Conservation (phyloP, 2,329 filamentous ascomycete genomes). For the Chrysoporthe puriensis region DNA sequence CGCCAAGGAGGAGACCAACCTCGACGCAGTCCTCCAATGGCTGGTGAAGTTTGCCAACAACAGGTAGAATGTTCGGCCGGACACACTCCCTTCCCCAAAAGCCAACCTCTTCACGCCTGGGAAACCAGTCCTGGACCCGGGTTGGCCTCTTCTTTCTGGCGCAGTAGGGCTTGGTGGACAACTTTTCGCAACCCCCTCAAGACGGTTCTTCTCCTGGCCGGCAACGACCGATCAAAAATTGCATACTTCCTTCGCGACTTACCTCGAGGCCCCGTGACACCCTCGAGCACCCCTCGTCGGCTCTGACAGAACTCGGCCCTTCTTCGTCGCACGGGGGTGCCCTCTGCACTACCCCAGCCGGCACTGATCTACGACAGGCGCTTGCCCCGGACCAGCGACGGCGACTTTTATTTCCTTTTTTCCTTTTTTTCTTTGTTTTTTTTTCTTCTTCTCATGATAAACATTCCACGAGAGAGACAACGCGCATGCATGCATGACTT, state of each 20-base stretch:
- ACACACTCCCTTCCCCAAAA: slow-evolving; percentile 15
- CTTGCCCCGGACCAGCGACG: slow-evolving; percentile 18
- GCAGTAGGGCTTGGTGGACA: slow-evolving; percentile 24
- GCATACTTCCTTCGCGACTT: slow-evolving; percentile 19
- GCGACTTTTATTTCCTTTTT: not conserved
- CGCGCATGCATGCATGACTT: slow-evolving; percentile 29
- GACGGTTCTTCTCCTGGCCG: slow-evolving; percentile 29
- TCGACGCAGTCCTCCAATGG: slow-evolving; percentile 96
- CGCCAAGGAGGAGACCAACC: slow-evolving; percentile 97
- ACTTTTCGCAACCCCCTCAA: slow-evolving; percentile 20
- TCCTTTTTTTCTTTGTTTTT: not conserved
- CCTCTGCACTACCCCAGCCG: slow-evolving; percentile 5
- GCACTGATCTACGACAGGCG: slow-evolving; percentile 12
- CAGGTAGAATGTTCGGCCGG: slow-evolving; percentile 52
- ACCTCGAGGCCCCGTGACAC: slow-evolving; percentile 13
- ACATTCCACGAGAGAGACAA: slow-evolving; percentile 20
- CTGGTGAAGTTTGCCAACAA: slow-evolving; percentile 81
- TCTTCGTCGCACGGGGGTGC: not conserved
- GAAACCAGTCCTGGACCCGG: slow-evolving; percentile 12
- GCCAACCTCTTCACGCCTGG: slow-evolving; percentile 10
- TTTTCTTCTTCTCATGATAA: slow-evolving; percentile 18
- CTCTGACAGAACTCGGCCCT: not conserved
- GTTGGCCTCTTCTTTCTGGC: slow-evolving; percentile 25
- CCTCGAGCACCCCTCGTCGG: slow-evolving; percentile 6
- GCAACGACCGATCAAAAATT: slow-evolving; percentile 29